A percentile compares a stretch with the other conserved stretches of the same genome.
Evolutionary conservation across 2,329 filamentous ascomycete species (phyloP).

Genomic region (Aureobasidium uvarum): DNA sequence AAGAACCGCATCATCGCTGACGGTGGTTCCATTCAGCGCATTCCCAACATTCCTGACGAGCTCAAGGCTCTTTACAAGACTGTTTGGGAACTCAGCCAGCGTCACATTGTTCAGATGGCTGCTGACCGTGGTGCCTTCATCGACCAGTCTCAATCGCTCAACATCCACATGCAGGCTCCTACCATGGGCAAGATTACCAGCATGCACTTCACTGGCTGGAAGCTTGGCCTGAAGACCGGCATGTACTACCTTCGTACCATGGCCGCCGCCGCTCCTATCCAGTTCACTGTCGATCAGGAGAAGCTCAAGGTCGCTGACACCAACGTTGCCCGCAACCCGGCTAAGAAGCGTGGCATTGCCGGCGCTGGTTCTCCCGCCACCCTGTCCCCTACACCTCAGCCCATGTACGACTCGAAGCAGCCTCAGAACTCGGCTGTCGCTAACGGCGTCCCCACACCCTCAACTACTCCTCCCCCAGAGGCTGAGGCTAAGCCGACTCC

Average conservation of each 20-base stretch:
- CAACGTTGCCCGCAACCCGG: conserved; percentile 63
- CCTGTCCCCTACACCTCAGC: conserved; percentile 55
- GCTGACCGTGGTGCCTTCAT: conserved; percentile 98
- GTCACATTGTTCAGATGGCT: conserved; percentile 94
- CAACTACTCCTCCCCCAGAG: conserved; percentile 62
- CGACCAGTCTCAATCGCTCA: conserved; percentile 97
- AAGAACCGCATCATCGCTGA: conserved; percentile 99
- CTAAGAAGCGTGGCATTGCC: conserved; percentile 68
- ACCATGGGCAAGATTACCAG: conserved; percentile 99
- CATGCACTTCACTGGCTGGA: conserved; percentile 99
- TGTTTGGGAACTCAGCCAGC: conserved; percentile 98
- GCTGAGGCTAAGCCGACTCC: conserved; percentile 48
- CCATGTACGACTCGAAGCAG: conserved; percentile 63
- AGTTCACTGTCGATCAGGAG: conserved; percentile 98
- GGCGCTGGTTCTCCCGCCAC: conserved; percentile 44
- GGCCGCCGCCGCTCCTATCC: conserved; percentile 93
- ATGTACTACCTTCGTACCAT: conserved; percentile 99
- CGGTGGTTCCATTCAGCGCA: conserved; percentile 91
- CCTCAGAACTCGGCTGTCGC: conserved; percentile 44
- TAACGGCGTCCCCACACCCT: conserved; percentile 68
- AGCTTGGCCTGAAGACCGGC: conserved; percentile 97
- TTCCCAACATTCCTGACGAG: conserved; percentile 92
- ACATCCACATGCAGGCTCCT: conserved; percentile 99
- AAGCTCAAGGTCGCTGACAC: conserved; percentile 84
- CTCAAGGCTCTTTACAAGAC: conserved; percentile 99